Evolutionary conservation across 2,329 filamentous ascomycete genomes (phyloP).

Genomic region (Exutisphaerella laricina): DNA sequence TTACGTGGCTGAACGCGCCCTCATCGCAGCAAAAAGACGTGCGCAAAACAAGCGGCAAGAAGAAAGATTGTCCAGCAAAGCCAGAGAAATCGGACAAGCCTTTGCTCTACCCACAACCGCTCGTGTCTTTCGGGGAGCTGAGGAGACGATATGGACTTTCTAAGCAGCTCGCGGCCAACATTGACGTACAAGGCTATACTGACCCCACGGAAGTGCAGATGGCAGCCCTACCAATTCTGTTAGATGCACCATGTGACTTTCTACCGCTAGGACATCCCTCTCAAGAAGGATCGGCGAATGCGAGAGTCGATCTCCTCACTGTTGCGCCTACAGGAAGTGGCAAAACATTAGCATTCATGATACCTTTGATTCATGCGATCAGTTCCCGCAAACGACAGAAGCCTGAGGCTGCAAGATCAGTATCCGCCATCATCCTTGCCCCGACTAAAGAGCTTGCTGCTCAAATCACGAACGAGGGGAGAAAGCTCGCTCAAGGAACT

Average conservation of each 20-base stretch:
- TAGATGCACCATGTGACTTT: slow-evolving; percentile 47
- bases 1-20: slow-evolving; percentile 29
- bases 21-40: slow-evolving; percentile 35
- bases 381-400: slow-evolving; percentile 29
- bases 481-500: slow-evolving; percentile 72
- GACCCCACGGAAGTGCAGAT: slow-evolving; percentile 93
- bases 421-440: slow-evolving; percentile 43
- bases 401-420: slow-evolving; percentile 15
- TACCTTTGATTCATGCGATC: slow-evolving; percentile 76
- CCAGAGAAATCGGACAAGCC: slow-evolving; percentile 40
- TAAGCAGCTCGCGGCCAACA: slow-evolving; percentile 66
- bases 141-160: slow-evolving; percentile 67
- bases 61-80: slow-evolving; percentile 34
- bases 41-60: slow-evolving; percentile 44
- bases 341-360: slow-evolving; percentile 89
- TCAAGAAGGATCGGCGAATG: slow-evolving; percentile 24
- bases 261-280: slow-evolving; percentile 38
- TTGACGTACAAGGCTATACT: slow-evolving; percentile 76
- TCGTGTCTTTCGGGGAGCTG: slow-evolving; percentile 71
- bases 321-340: slow-evolving; percentile 94
- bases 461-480: slow-evolving; percentile 61
- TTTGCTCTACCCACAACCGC: slow-evolving; percentile 70
- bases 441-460: slow-evolving; percentile 48
- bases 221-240: slow-evolving; percentile 71
- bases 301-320: slow-evolving; percentile 67